Evolutionary conservation across 306 rosid genomes (phyloP), one percentile per base, ranked within the genome.

Genomic region (Medicago arabica): DNA sequence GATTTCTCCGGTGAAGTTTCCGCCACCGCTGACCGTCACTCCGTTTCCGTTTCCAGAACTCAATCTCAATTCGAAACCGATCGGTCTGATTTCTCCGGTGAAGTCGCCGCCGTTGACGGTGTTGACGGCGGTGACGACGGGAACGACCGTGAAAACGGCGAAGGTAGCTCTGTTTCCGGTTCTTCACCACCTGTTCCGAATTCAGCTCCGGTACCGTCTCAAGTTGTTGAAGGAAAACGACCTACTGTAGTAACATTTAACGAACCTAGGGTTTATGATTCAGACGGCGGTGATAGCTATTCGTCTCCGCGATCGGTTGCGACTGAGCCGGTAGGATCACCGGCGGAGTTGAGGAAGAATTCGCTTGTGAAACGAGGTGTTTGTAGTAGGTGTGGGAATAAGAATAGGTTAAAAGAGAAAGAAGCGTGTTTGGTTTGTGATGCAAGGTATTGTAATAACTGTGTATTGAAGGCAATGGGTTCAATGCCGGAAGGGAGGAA

Each of bases 401-500:
- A 85, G 64, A 90, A 90, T 68, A 79, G 96, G 79, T 77, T 92
- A 86, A 90, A 87, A 80, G 94, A 90, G 81, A 90, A 89, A 66
- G 98, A 92, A 65, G 85, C 86, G 54, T 92, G 98, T 71, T 82
- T 90, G 78, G 98, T 90, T 8, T 92, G 98, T 58, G 94, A 87
- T 70, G 71, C 90, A 13, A 91, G 87, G 85, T 92, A 87, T 76
- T 92, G 98, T 36, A 74, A 80, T 69, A 87, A 87, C 67, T 92
- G 98, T 78, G 80, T 92, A 73, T 80, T 92, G n/a, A 92, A 90
- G 80, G 92, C 94, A 15, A 92, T 92, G 98, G 98, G 98, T 18
- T 92, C 96, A 10, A 92, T 92, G 98, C 98, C 98, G 1, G 98
- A 92, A 83, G 98, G 98, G 13, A 71, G 98, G 12, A 92, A 92